These are phyloP conservation scores for Pyrenophora seminiperda DNA, from an alignment of 2,329 filamentous ascomycete genomes.

Conservation along the genomic window DNA sequence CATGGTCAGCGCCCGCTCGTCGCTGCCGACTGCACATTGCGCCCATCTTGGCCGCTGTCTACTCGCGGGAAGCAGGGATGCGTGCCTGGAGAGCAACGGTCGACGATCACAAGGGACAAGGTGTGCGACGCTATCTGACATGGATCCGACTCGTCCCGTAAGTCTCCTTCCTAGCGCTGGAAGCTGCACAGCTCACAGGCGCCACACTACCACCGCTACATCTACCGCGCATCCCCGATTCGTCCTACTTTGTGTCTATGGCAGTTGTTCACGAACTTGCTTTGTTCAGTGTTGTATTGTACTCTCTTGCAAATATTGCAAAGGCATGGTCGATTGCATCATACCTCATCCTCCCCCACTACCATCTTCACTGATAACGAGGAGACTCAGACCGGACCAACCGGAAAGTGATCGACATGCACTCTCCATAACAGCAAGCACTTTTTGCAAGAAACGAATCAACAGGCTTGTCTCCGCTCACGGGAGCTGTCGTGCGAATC, in stretches of 20 bases:
- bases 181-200: slow-evolving; percentile 21
- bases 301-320: no score
- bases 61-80: slow-evolving; percentile 41
- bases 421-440: slow-evolving; percentile 22
- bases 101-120: slow-evolving; percentile 40
- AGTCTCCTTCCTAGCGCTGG: slow-evolving; percentile 22
- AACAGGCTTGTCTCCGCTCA: slow-evolving; percentile 17
- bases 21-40: slow-evolving; percentile 8
- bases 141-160: slow-evolving; percentile 43
- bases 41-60: slow-evolving; percentile 24
- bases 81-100: slow-evolving; percentile 32
- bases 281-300: neutral
- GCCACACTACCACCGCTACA: slow-evolving; percentile 15
- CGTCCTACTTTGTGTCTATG: slow-evolving; percentile 15
- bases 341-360: neutral
- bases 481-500: slow-evolving; percentile 15
- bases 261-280: slow-evolving; percentile 3
- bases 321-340: neutral
- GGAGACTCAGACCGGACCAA: slow-evolving; percentile 29
- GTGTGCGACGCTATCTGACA: slow-evolving; percentile 36
- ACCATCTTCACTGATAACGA: slow-evolving; percentile 7
- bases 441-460: slow-evolving; percentile 28
- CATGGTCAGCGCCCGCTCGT: neutral
- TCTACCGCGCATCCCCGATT: slow-evolving; percentile 19
- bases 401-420: slow-evolving; percentile 34